Percentiles rank a stretch among this genome's conserved stretches.
phyloP scores from a whole-genome alignment of 495 filamentous ascomycete species.

The Pseudomonodictys pantanalensis region DNA sequence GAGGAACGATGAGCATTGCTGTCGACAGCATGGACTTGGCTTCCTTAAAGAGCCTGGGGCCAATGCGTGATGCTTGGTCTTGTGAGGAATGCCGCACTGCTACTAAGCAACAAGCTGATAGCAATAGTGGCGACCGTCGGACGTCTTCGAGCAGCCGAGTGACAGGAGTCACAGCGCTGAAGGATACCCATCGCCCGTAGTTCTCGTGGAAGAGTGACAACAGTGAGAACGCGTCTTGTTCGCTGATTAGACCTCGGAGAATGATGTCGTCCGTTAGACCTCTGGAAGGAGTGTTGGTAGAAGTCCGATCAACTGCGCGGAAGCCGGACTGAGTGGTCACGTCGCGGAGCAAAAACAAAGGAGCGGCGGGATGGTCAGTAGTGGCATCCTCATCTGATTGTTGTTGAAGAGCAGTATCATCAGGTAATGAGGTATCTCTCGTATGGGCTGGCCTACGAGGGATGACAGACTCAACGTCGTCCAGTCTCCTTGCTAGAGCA shows the following conservation, averaged over 20 bases:
- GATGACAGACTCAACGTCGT: conserved; percentile 1
- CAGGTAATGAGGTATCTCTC: background rate
- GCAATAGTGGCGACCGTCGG: conserved; percentile 43
- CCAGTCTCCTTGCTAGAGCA: background rate
- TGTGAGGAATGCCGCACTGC: conserved; percentile 47
- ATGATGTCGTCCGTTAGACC: conserved; percentile 41
- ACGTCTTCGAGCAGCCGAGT: conserved; percentile 35
- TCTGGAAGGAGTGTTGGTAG: conserved; percentile 37
- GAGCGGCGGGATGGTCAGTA: background rate
- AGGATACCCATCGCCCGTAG: conserved; percentile 49
- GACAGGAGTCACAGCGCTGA: conserved; percentile 37
- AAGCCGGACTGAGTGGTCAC: conserved; percentile 12
- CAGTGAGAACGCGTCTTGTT: conserved; percentile 28
- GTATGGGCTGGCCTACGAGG: background rate
- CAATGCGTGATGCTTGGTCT: conserved; percentile 41
- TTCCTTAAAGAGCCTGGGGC: conserved; percentile 44
- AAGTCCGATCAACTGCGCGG: conserved; percentile 1
- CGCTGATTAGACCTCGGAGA: conserved; percentile 5
- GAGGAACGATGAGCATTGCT: conserved; percentile 42
- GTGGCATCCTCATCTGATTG: background rate
- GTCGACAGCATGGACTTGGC: conserved; percentile 41
- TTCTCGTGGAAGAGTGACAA: conserved; percentile 37
- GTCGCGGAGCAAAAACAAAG: conserved; percentile 17
- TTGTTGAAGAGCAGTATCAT: background rate
- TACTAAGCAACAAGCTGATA: conserved; percentile 47